phyloP scores from a whole-genome alignment of 2,329 filamentous ascomycete species.

The Colletotrichum ledebouriae region DNA sequence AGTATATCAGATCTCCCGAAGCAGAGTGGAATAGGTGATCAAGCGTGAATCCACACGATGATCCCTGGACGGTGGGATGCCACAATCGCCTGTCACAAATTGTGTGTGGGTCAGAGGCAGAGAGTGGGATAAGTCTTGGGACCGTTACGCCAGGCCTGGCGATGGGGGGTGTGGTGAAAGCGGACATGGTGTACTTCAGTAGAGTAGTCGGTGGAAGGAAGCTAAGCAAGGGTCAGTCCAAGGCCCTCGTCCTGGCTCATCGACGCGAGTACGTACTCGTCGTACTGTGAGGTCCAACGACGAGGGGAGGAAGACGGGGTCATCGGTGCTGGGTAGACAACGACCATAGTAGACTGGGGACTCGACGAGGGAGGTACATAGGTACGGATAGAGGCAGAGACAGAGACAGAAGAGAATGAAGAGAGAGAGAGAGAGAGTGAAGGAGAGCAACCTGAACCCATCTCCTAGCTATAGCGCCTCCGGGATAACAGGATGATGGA shows the following conservation, averaged over 20 bases:
- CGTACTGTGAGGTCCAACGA: slow-evolving; percentile 43
- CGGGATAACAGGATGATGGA: slow-evolving; percentile 47
- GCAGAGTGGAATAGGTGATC: slow-evolving; percentile 60
- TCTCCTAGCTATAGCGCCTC: no score
- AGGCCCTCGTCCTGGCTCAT: slow-evolving; percentile 38
- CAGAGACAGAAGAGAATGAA: no score
- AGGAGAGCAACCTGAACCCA: not conserved
- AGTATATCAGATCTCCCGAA: slow-evolving; percentile 49
- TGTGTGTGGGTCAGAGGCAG: slow-evolving; percentile 61
- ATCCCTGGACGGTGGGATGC: slow-evolving; percentile 58
- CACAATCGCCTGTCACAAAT: slow-evolving; percentile 68
- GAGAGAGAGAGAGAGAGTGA: not conserved
- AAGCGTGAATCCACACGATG: slow-evolving; percentile 63
- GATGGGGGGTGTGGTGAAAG: slow-evolving; percentile 29
- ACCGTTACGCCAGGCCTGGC: slow-evolving; percentile 45
- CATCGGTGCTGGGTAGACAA: slow-evolving; percentile 33
- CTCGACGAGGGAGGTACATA: slow-evolving; percentile 24
- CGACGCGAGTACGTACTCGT: slow-evolving; percentile 41
- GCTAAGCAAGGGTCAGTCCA: slow-evolving; percentile 39
- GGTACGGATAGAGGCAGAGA: slow-evolving; percentile 14
- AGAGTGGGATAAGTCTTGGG: slow-evolving; percentile 39
- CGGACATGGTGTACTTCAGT: not conserved
- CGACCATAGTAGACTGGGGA: slow-evolving; percentile 18
- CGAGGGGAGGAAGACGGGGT: slow-evolving; percentile 34
- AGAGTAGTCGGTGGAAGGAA: slow-evolving; percentile 37